A percentile compares a stretch with the other conserved stretches of the same genome.
Conservation (phyloP, 108 stramenopile species). For the Cyclotella sp. region DNA sequence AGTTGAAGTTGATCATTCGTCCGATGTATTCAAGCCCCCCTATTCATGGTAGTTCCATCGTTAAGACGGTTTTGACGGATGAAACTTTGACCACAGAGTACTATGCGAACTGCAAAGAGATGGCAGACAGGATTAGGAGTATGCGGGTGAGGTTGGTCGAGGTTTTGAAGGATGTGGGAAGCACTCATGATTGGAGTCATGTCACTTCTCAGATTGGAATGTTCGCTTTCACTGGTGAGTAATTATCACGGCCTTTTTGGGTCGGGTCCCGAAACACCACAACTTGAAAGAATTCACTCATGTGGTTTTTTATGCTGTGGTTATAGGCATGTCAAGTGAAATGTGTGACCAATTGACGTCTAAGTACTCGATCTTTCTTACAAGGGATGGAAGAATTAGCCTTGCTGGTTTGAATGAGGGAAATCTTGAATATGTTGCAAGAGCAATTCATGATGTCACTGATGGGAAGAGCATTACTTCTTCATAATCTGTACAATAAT, state of each 20-base stretch:
- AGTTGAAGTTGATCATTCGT: slow-evolving; percentile 92
- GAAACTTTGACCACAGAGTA: slow-evolving; percentile 78
- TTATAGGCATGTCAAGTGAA: slow-evolving; percentile 83
- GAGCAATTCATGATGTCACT: slow-evolving; percentile 93
- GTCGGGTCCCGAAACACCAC: neutral
- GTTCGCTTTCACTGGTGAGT: slow-evolving; percentile 95
- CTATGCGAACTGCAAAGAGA: slow-evolving; percentile 86
- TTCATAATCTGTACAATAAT: no score
- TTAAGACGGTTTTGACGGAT: slow-evolving; percentile 90
- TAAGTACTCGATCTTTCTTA: slow-evolving; percentile 93
- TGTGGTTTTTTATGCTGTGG: neutral
- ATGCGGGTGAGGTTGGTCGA: slow-evolving; percentile 88
- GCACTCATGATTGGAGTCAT: slow-evolving; percentile 93
- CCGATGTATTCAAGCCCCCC: slow-evolving; percentile 99
- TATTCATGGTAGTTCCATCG: slow-evolving; percentile 93
- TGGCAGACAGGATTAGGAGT: slow-evolving; percentile 92
- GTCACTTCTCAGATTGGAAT: slow-evolving; percentile 98
- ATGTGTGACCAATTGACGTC: slow-evolving; percentile 89
- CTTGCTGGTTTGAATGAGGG: slow-evolving; percentile 96
- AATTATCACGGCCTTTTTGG: neutral
- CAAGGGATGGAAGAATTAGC: slow-evolving; percentile 96
- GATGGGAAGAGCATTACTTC: slow-evolving; percentile 78
- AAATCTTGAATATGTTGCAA: slow-evolving; percentile 95
- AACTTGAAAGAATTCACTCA: neutral
- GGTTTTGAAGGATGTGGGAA: slow-evolving; percentile 81